A percentile compares a stretch with the other conserved stretches of the same genome.
Evolutionary conservation across 305 asterid species (phyloP).

Genomic region (Vinca major): DNA sequence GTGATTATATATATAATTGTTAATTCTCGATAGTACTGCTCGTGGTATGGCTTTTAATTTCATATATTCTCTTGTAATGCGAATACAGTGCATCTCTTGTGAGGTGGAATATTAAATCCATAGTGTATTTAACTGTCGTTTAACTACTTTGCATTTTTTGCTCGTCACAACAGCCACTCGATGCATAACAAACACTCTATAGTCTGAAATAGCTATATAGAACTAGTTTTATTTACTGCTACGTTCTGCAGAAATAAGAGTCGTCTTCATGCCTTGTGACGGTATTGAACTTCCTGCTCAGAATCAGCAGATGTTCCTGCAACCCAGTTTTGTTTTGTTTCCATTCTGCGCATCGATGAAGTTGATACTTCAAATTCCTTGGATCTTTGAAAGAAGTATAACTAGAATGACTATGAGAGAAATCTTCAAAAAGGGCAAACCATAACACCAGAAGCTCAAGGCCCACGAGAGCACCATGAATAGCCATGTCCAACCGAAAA

Average conservation of each 20-base stretch:
- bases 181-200: too few relatives aligned
- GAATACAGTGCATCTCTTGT: too few relatives aligned
- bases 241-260: too few relatives aligned
- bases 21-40: neutral
- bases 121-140: too few relatives aligned
- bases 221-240: too few relatives aligned
- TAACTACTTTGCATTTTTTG: too few relatives aligned
- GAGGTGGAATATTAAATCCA: too few relatives aligned
- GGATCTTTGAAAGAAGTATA: slow-evolving; percentile 1
- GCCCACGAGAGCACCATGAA: slow-evolving; percentile 6
- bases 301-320: neutral
- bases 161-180: too few relatives aligned
- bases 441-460: neutral
- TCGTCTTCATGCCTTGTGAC: too few relatives aligned
- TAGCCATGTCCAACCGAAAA: slow-evolving; percentile 5
- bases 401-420: slow-evolving; percentile 1
- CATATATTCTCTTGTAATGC: too few relatives aligned
- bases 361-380: neutral
- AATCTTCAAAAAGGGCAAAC: neutral
- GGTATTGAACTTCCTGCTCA: neutral
- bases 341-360: neutral
- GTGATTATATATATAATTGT: neutral
- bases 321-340: neutral
- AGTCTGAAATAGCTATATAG: too few relatives aligned
- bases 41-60: neutral